Evolutionary conservation across 495 filamentous ascomycete genomes (phyloP).

Genomic region (Schizothecium vesticola): DNA sequence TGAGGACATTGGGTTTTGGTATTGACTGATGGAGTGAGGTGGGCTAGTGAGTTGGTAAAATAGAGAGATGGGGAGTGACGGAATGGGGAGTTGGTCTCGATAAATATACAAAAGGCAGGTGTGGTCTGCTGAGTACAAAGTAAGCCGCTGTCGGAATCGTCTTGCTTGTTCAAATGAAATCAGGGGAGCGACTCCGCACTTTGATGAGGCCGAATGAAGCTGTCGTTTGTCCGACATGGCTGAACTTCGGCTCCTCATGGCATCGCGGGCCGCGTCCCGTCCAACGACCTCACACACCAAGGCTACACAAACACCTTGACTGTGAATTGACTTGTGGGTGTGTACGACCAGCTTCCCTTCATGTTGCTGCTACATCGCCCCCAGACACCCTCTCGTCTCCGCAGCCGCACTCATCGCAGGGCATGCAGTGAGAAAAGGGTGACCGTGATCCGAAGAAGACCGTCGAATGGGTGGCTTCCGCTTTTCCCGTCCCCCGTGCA

Average conservation of each 20-base stretch:
- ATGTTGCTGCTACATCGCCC: too few species aligned
- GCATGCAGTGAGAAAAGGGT: conserved; percentile 45
- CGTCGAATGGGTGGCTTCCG: not conserved
- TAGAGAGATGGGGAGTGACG: not conserved
- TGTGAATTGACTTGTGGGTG: too few species aligned
- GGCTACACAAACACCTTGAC: not conserved
- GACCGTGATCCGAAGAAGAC: not conserved
- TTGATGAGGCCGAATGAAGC: not conserved
- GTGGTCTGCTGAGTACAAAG: not conserved
- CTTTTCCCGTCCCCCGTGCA: not conserved
- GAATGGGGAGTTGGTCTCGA: not conserved
- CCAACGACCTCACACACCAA: not conserved
- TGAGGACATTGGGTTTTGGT: not conserved
- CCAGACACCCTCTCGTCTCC: conserved; percentile 30
- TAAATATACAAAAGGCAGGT: not conserved
- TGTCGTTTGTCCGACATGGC: not conserved
- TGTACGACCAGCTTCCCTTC: too few species aligned
- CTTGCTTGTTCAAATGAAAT: not conserved
- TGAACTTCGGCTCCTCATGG: not conserved
- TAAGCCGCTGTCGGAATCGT: not conserved
- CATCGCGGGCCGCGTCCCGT: not conserved
- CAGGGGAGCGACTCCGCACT: not conserved
- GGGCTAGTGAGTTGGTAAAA: not conserved
- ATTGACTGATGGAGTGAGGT: not conserved
- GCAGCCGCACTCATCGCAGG: conserved; percentile 34